These are phyloP conservation scores for Leccinum disarticulatum DNA, from an alignment of 768 basidiomycete species.

Conservation along the genomic window DNA sequence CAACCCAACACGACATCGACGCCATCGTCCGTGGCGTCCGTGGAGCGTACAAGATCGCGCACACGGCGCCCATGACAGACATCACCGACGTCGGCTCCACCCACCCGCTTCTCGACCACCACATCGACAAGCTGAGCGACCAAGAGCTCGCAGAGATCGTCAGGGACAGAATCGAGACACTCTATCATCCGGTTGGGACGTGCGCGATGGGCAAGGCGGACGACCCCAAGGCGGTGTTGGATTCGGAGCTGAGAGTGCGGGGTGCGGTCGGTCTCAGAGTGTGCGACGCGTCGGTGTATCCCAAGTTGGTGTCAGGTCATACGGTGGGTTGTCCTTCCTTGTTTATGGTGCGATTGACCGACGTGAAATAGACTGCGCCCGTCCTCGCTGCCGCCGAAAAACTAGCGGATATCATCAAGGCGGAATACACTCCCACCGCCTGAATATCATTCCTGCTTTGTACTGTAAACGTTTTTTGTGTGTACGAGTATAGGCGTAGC, in stretches of 20 bases:
- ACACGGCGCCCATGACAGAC: conserved; percentile 38
- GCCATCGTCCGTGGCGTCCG: conserved; percentile 42
- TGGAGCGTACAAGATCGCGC: conserved; percentile 37
- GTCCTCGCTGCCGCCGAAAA: conserved; percentile 37
- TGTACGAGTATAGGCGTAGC: not conserved
- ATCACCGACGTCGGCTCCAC: conserved; percentile 34
- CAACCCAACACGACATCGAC: conserved; percentile 40
- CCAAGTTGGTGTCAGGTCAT: conserved; percentile 44
- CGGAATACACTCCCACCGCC: conserved; percentile 11
- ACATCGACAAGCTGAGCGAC: conserved; percentile 33
- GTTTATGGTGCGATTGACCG: not conserved
- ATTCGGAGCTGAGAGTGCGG: conserved; percentile 42
- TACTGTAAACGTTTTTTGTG: not conserved
- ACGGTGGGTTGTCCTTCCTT: conserved; percentile 30
- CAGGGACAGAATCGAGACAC: conserved; percentile 36
- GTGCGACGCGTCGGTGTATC: conserved; percentile 47
- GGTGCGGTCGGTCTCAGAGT: conserved; percentile 44
- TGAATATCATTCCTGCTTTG: not conserved
- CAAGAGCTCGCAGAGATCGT: conserved; percentile 36
- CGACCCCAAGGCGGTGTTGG: conserved; percentile 42
- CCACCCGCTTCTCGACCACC: conserved; percentile 38
- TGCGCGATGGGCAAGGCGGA: conserved; percentile 40
- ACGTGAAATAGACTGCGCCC: conserved; percentile 24
- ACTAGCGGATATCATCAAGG: conserved; percentile 35
- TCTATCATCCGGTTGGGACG: conserved; percentile 46